Evolutionary conservation across 768 basidiomycete species (phyloP).

Genomic region (Lactarius vividus): DNA sequence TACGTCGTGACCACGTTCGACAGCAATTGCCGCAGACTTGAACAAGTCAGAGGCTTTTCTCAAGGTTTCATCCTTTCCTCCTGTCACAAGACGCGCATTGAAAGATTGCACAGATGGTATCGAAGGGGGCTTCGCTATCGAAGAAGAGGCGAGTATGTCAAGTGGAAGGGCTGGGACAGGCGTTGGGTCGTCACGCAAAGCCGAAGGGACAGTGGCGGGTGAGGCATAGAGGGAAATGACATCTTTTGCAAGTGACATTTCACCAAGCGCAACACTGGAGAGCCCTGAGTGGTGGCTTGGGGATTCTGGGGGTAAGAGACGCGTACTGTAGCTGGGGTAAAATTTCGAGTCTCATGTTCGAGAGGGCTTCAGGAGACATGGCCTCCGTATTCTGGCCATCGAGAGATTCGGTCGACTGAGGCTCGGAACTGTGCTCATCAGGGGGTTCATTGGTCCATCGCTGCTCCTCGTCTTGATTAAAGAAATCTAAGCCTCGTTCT

Average conservation of each 20-base stretch:
- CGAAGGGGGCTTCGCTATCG: constrained; percentile 56
- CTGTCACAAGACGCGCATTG: constrained; percentile 67
- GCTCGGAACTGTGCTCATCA: constrained; percentile 30
- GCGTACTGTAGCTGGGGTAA: constrained; percentile 72
- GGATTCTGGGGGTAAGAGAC: neutral
- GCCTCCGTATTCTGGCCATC: constrained; percentile 39
- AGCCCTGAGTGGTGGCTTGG: neutral
- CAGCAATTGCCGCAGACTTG: constrained; percentile 62
- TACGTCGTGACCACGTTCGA: constrained; percentile 58
- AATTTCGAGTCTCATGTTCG: constrained; percentile 71
- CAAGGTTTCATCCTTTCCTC: constrained; percentile 78
- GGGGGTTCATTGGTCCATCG: constrained; percentile 20
- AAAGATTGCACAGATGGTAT: constrained; percentile 62
- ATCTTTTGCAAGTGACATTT: constrained; percentile 76
- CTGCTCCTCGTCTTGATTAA: constrained; percentile 47
- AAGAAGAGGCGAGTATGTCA: constrained; percentile 52
- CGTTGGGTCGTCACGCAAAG: neutral
- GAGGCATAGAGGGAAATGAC: constrained; percentile 59
- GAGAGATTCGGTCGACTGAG: constrained; percentile 32
- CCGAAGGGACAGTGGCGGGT: neutral
- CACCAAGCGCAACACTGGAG: constrained; percentile 67
- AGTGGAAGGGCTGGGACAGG: constrained; percentile 15
- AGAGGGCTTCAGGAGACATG: constrained; percentile 73
- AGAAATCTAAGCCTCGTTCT: constrained; percentile 76
- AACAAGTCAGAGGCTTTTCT: constrained; percentile 72